Evolutionary conservation across 2,329 filamentous ascomycete genomes (phyloP), one percentile per base, ranked within the genome.

Genomic region (Orbilia ellipsospora): DNA sequence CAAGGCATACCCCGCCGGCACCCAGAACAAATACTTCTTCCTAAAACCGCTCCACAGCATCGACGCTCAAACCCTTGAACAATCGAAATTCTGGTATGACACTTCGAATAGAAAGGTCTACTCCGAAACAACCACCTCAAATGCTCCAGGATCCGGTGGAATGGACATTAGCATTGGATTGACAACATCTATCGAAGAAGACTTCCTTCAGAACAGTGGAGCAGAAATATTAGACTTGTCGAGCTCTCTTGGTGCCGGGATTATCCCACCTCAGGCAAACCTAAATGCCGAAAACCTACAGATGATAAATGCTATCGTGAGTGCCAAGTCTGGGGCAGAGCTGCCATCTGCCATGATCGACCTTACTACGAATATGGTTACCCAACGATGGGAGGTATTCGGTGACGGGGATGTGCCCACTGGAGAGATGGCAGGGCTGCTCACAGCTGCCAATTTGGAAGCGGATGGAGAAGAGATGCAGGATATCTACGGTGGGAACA

Each of bases 61-160:
- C 18, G 56, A 66, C 13, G 10, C n/a, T n/a, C 2, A 23, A 1
- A 62, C 44, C 1, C 51, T 74, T 1, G n/a, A 44, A 15, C 12
- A 62, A 20, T 62, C 56, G 1, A 67, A 45, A 40, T 74, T 74
- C 69, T 67, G 62, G 62, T 67, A 74, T 45, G 62, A 74, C 23
- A 62, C 51, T 2, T 16, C 28, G 15, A 44, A 55, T 2, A 16
- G 51, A 4, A 63, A n/a, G 2, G 18, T 74, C 12, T 74, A 52
- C 57, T 67, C 62, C 1, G 62, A 74, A 40, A 67, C 69, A 2
- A 50, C 23, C 0, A 12, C 54, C 36, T 12, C 62, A 0, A 10
- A 55, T 6, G 6, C 45, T 40, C 36, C 62, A 1, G 31, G 36
- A n/a, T 65, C 62, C 18, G 45, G 56, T 23, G 61, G n/a, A 7